Percentiles rank a stretch among this genome's conserved stretches.
These are phyloP conservation scores for Juglanconis oblonga DNA, from an alignment of 2,329 filamentous ascomycete species.

Conservation along the genomic window DNA sequence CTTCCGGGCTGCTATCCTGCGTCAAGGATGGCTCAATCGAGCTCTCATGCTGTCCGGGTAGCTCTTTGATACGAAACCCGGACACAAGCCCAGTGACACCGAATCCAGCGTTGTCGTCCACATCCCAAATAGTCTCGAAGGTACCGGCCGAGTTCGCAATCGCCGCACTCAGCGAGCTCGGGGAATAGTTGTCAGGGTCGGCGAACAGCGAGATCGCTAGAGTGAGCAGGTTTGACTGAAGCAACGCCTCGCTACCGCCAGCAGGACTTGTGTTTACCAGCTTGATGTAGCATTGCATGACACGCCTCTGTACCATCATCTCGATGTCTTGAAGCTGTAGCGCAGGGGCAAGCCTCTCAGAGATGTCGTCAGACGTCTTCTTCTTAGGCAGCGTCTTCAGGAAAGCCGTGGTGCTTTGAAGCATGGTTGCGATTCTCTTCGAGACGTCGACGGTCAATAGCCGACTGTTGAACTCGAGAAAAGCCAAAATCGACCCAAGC, in stretches of 20 bases:
- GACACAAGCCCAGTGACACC: slow-evolving; percentile 83
- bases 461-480: slow-evolving; percentile 89
- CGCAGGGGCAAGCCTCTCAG: slow-evolving; percentile 77
- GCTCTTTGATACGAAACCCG: slow-evolving; percentile 68
- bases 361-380: slow-evolving; percentile 82
- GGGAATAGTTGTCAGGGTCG: slow-evolving; percentile 83
- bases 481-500: slow-evolving; percentile 84
- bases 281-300: slow-evolving; percentile 92
- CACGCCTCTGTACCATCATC: slow-evolving; percentile 87
- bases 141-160: slow-evolving; percentile 87
- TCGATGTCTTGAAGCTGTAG: slow-evolving; percentile 87
- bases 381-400: slow-evolving; percentile 79
- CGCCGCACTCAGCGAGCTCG: slow-evolving; percentile 81
- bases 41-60: slow-evolving; percentile 66
- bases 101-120: slow-evolving; percentile 91
- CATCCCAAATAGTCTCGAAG: slow-evolving; percentile 94
- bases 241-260: slow-evolving; percentile 77
- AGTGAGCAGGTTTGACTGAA: slow-evolving; percentile 89
- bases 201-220: slow-evolving; percentile 89
- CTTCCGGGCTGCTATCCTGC: slow-evolving; percentile 59
- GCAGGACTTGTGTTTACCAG: slow-evolving; percentile 84
- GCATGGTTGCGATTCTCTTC: slow-evolving; percentile 86
- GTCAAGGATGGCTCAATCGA: slow-evolving; percentile 39
- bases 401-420: slow-evolving; percentile 91
- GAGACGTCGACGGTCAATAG: slow-evolving; percentile 91